These are phyloP conservation scores for Camellia japonica DNA, from an alignment of 148 eudicot genomes.

Conservation along the genomic window DNA sequence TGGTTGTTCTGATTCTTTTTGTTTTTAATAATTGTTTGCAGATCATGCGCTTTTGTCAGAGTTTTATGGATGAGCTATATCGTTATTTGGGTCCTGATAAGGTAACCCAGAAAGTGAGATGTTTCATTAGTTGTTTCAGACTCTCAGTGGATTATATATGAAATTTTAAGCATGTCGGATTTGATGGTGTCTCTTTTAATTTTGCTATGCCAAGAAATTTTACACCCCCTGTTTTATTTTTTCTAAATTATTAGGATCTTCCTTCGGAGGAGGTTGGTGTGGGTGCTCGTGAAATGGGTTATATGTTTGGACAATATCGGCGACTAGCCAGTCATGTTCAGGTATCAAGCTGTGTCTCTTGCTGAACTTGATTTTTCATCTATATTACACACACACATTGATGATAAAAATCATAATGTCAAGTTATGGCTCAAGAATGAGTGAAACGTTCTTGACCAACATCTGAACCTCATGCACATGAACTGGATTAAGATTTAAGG, in stretches of 20 bases:
- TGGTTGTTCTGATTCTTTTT: slow-evolving; percentile 3
- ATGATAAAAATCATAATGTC: too few species aligned
- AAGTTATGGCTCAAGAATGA: too few species aligned
- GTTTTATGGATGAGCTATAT: slow-evolving; percentile 88
- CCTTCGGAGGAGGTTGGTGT: slow-evolving; percentile 99
- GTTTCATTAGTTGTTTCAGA: not conserved
- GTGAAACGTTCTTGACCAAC: too few species aligned
- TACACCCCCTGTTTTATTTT: not conserved
- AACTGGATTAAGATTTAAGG: too few species aligned
- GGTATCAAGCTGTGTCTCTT: slow-evolving; percentile 36
- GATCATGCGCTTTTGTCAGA: slow-evolving; percentile 98
- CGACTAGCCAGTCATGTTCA: slow-evolving; percentile 93
- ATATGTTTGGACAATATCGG: slow-evolving; percentile 90
- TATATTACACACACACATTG: too few species aligned
- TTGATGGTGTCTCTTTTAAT: not conserved
- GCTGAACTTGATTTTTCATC: too few species aligned
- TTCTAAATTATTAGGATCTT: slow-evolving; percentile 61
- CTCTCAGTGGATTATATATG: not conserved
- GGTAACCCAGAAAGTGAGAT: slow-evolving; percentile 37
- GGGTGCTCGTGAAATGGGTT: slow-evolving; percentile 96
- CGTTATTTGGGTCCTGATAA: slow-evolving; percentile 93
- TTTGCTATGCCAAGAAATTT: not conserved
- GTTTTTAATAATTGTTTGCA: slow-evolving; percentile 20
- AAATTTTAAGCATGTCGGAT: not conserved
- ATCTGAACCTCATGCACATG: too few species aligned